phyloP scores from a whole-genome alignment of 2,329 filamentous ascomycete genomes.

The Thelonectria rubi region DNA sequence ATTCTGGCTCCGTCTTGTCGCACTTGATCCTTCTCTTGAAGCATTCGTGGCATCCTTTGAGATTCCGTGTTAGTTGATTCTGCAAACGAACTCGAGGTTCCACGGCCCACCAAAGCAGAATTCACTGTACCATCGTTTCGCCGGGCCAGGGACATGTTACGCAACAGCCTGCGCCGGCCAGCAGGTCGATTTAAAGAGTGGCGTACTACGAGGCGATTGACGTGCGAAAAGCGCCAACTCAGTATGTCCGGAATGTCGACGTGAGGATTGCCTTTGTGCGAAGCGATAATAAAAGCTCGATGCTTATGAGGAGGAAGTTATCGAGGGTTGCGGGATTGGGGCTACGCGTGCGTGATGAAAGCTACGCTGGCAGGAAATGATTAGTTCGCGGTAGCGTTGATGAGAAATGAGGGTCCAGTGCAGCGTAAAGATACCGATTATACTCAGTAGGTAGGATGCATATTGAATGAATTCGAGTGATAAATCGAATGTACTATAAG shows the following conservation, averaged over 20 bases:
- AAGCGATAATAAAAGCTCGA: neutral
- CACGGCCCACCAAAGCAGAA: neutral
- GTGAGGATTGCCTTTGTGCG: neutral
- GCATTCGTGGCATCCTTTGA: slow-evolving; percentile 51
- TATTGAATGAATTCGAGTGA: too few relatives aligned
- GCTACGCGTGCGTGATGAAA: neutral
- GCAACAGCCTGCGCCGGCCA: neutral
- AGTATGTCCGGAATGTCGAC: too few relatives aligned
- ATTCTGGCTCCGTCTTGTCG: slow-evolving; percentile 51
- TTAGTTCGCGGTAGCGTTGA: neutral
- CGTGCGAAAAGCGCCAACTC: too few relatives aligned
- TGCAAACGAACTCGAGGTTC: neutral
- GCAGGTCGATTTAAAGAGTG: neutral
- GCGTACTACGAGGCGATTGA: too few relatives aligned
- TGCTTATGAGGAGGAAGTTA: neutral
- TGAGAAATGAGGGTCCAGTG: neutral
- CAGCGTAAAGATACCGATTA: too few relatives aligned
- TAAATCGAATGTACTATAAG: too few relatives aligned
- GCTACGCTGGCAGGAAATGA: neutral
- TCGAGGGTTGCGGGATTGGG: neutral
- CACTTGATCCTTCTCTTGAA: slow-evolving; percentile 50
- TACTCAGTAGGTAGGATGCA: too few relatives aligned
- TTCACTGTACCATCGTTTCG: slow-evolving; percentile 3
- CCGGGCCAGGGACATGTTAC: neutral
- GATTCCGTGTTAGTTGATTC: neutral